Evolutionary conservation across 106 monocot genomes (phyloP).

Genomic region (Dendrobium huoshanense): DNA sequence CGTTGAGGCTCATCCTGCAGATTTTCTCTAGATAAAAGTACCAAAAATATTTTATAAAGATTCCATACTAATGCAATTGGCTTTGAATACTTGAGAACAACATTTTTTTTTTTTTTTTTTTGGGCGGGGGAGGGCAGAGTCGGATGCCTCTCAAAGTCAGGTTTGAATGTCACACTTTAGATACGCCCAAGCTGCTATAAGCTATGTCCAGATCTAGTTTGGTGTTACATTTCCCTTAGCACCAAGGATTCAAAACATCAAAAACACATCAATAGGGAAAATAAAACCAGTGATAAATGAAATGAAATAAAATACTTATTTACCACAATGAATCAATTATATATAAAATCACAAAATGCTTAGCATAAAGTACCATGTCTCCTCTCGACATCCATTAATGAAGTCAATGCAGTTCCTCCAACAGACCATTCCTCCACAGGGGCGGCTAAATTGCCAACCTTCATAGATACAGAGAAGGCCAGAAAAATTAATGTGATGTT

Average conservation of each 20-base stretch:
- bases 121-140: no score
- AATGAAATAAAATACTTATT: neutral
- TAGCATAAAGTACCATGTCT: conserved; percentile 55
- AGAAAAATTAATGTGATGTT: neutral
- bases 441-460: conserved; percentile 90
- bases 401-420: conserved; percentile 89
- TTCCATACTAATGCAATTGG: no score
- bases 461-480: neutral
- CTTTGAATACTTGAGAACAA: no score
- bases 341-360: neutral
- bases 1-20: no score
- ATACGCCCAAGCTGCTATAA: neutral
- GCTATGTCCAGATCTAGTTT: neutral
- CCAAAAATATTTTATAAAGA: no score
- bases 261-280: neutral
- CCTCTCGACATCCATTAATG: conserved; percentile 98
- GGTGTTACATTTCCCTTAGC: neutral
- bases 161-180: neutral
- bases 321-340: neutral
- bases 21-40: no score
- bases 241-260: neutral
- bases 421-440: conserved; percentile 96
- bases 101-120: no score
- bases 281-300: neutral
- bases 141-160: neutral